A percentile compares a stretch with the other conserved stretches of the same genome.
phyloP scores from a whole-genome alignment of 2,329 filamentous ascomycete genomes.

The Colletotrichum karsti region DNA sequence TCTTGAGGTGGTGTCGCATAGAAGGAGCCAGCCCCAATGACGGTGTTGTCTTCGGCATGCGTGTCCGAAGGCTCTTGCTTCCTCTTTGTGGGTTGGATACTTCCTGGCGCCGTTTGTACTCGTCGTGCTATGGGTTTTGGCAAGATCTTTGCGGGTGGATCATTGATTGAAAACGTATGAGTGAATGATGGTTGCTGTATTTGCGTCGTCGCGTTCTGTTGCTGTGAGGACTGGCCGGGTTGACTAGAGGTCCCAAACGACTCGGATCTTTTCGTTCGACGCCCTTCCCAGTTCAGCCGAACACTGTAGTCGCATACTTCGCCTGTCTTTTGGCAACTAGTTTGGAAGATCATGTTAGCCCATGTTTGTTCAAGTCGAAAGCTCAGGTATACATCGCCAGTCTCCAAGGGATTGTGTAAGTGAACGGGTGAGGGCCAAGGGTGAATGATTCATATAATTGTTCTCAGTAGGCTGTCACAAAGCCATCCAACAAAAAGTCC shows the following conservation, averaged over 20 bases:
- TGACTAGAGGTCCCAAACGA: conserved; percentile 40
- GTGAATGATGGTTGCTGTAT: conserved; percentile 45
- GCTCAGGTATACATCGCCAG: too few relatives aligned
- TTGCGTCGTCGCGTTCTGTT: conserved; percentile 36
- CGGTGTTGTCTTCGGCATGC: not conserved
- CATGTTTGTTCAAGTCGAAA: not conserved
- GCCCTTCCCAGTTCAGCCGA: conserved; percentile 81
- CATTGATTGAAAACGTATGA: conserved; percentile 31
- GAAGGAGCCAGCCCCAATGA: not conserved
- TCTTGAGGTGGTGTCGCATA: not conserved
- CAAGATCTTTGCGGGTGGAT: not conserved
- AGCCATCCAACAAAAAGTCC: too few relatives aligned
- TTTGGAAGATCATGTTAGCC: not conserved
- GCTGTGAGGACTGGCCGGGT: conserved; percentile 32
- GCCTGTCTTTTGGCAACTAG: conserved; percentile 72
- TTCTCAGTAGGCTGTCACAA: too few relatives aligned
- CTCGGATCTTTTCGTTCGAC: conserved; percentile 66
- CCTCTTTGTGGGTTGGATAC: not conserved
- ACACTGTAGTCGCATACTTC: conserved; percentile 85
- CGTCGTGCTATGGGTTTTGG: conserved; percentile 4
- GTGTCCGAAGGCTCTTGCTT: not conserved
- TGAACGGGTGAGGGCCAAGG: too few relatives aligned
- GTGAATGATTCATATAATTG: too few relatives aligned
- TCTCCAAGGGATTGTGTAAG: too few relatives aligned
- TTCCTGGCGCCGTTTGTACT: not conserved